A percentile compares a stretch with the other conserved stretches of the same genome.
Evolutionary conservation across 371 early-diverging fungal species (phyloP).

Genomic region (Lichtheimia hyalospora): DNA sequence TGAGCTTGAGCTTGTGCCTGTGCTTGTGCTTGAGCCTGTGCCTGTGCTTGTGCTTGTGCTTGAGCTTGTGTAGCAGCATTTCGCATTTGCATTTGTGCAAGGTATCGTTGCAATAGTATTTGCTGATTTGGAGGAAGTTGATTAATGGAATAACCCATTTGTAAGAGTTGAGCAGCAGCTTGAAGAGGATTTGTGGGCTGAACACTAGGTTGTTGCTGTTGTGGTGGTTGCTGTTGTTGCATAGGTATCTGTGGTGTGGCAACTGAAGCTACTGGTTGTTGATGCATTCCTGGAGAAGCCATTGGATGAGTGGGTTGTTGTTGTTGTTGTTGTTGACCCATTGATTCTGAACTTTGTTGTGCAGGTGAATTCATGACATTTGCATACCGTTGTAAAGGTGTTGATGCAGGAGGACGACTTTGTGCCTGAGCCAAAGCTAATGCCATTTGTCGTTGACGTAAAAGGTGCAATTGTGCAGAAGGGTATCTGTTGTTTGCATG

Average conservation of each 20-base stretch:
- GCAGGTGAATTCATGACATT: slow-evolving; percentile 17
- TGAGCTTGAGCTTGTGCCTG: slow-evolving; percentile 14
- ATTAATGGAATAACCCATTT: slow-evolving; percentile 43
- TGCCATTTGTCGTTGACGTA: slow-evolving; percentile 46
- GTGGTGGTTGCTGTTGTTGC: slow-evolving; percentile 10
- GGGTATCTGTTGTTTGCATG: slow-evolving; percentile 31
- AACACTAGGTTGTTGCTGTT: slow-evolving; percentile 9
- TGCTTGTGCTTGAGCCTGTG: slow-evolving; percentile 12
- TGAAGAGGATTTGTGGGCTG: slow-evolving; percentile 25
- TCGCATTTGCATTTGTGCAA: slow-evolving; percentile 41
- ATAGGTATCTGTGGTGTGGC: background rate
- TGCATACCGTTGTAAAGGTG: slow-evolving; percentile 29
- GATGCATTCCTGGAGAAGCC: slow-evolving; percentile 9
- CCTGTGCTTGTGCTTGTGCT: slow-evolving; percentile 8
- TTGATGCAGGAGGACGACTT: slow-evolving; percentile 22
- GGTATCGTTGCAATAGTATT: slow-evolving; percentile 38
- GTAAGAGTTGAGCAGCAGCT: slow-evolving; percentile 40
- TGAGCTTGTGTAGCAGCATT: slow-evolving; percentile 25
- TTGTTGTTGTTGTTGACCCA: slow-evolving; percentile 1
- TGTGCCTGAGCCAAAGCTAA: slow-evolving; percentile 25
- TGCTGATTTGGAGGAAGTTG: slow-evolving; percentile 34
- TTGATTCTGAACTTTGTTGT: slow-evolving; percentile 9
- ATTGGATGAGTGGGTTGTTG: slow-evolving; percentile 1
- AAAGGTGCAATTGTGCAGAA: slow-evolving; percentile 48
- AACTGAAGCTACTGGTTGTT: slow-evolving; percentile 5